phyloP scores from a whole-genome alignment of 208 protist species.

The Crithidia acanthocephali region DNA sequence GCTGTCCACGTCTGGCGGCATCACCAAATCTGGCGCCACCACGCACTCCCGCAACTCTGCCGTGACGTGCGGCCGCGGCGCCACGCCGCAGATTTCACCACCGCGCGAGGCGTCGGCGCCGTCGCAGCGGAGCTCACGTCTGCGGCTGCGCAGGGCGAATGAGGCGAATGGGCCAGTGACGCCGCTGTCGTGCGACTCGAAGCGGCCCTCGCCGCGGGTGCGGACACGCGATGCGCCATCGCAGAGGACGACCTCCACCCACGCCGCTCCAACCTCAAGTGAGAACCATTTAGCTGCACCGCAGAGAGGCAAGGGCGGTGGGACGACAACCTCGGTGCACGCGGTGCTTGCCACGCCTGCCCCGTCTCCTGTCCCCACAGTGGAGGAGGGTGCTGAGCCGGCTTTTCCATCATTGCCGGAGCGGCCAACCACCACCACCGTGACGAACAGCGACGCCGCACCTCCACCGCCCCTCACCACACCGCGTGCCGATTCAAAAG shows the following conservation, averaged over 20 bases:
- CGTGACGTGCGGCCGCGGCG: neutral
- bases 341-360: neutral
- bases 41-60: slow-evolving; percentile 10
- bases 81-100: slow-evolving; percentile 1
- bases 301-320: no score
- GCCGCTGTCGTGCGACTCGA: slow-evolving; percentile 8
- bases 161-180: neutral
- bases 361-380: neutral
- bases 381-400: neutral
- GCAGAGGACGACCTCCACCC: neutral
- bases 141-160: neutral
- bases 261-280: neutral
- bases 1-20: slow-evolving; percentile 17
- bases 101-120: neutral
- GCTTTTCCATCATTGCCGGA: no score
- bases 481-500: neutral
- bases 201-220: neutral
- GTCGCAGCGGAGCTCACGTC: neutral
- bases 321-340: neutral
- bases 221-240: neutral
- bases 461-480: neutral
- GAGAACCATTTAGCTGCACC: no score
- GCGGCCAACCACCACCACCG: no score
- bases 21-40: slow-evolving; percentile 13
- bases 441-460: no score